phyloP scores from a whole-genome alignment of 768 basidiomycete genomes.

The Boletus tylopilopsis region DNA sequence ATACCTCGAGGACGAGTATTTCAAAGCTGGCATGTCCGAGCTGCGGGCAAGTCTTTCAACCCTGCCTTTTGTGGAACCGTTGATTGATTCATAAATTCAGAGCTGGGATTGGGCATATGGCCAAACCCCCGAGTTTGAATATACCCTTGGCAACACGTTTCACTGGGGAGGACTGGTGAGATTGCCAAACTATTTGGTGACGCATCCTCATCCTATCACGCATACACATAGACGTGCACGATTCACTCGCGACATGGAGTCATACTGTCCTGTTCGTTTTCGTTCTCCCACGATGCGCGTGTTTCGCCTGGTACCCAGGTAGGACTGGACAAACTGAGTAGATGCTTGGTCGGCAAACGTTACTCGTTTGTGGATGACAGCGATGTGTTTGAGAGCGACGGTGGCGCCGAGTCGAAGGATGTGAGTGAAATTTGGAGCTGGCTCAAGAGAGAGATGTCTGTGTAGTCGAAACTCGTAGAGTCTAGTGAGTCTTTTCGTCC shows the following conservation, averaged over 20 bases:
- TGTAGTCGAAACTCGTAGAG: background rate
- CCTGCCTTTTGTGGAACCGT: background rate
- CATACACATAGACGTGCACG: constrained; percentile 33
- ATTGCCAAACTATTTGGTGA: no score
- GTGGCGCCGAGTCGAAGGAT: background rate
- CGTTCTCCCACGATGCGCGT: background rate
- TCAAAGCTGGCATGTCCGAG: constrained; percentile 67
- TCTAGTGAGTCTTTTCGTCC: no score
- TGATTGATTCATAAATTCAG: constrained; percentile 37
- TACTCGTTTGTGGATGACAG: constrained; percentile 38
- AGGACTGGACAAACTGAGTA: constrained; percentile 19
- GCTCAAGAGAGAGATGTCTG: constrained; percentile 21
- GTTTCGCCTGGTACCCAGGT: background rate
- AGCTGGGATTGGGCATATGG: constrained; percentile 94
- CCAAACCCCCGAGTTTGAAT: constrained; percentile 90
- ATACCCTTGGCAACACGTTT: constrained; percentile 45
- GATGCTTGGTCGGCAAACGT: constrained; percentile 30
- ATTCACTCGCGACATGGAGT: constrained; percentile 65
- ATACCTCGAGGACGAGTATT: constrained; percentile 49
- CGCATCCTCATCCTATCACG: constrained; percentile 9
- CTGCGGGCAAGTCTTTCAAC: constrained; percentile 49
- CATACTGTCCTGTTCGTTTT: constrained; percentile 24
- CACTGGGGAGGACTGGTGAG: constrained; percentile 49
- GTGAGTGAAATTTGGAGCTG: constrained; percentile 26
- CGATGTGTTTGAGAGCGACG: constrained; percentile 4